These are phyloP conservation scores for Ophiognomonia clavigignenti-juglandacearum DNA, from an alignment of 2,329 filamentous ascomycete genomes.

Conservation along the genomic window DNA sequence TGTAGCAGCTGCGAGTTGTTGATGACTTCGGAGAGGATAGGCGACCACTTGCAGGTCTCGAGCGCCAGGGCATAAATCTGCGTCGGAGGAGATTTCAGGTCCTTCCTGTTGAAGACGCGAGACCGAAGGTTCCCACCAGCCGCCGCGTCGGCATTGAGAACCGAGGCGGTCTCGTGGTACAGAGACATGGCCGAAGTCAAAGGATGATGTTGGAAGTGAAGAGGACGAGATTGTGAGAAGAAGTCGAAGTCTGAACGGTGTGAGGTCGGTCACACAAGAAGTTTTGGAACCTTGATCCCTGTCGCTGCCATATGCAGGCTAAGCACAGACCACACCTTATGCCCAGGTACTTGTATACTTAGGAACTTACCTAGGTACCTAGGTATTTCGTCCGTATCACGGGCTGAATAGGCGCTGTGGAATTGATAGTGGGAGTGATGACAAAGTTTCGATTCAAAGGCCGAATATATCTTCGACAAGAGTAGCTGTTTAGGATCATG, in stretches of 20 bases:
- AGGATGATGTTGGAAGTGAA: too few relatives aligned
- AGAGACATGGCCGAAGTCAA: slow-evolving; percentile 70
- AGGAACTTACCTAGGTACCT: not conserved
- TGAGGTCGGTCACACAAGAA: too few relatives aligned
- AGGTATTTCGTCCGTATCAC: too few relatives aligned
- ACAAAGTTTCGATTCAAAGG: too few relatives aligned
- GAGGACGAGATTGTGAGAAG: too few relatives aligned
- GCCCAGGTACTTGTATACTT: not conserved
- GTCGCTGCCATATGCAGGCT: not conserved
- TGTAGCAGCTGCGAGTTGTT: slow-evolving; percentile 71
- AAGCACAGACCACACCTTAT: not conserved
- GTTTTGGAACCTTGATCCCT: not conserved
- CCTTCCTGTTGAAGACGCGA: slow-evolving; percentile 70
- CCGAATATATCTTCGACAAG: too few relatives aligned
- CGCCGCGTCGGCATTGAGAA: slow-evolving; percentile 61
- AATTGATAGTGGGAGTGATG: too few relatives aligned
- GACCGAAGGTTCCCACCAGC: slow-evolving; percentile 82
- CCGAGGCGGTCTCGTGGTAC: slow-evolving; percentile 82
- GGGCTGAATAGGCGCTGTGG: too few relatives aligned
- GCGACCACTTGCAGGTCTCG: slow-evolving; percentile 88
- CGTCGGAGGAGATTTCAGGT: slow-evolving; percentile 69
- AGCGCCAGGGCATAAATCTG: slow-evolving; percentile 84
- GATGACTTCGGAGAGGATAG: slow-evolving; percentile 81
- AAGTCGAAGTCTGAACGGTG: too few relatives aligned
- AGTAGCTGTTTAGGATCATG: too few relatives aligned